Evolutionary conservation across 2,329 filamentous ascomycete species (phyloP).

Genomic region (Neospermospora avenae): DNA sequence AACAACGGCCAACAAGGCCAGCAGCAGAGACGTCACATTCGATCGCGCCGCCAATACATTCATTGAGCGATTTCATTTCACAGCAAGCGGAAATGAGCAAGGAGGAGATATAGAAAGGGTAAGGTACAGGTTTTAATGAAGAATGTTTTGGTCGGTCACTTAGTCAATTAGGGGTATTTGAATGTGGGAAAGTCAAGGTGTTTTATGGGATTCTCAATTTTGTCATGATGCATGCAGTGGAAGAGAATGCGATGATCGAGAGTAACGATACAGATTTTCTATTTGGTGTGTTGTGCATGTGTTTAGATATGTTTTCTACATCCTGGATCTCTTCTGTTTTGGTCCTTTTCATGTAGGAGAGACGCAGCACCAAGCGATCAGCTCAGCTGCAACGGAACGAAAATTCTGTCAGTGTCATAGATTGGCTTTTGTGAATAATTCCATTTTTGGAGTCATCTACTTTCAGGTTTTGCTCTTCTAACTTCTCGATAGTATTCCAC

Average conservation of each 20-base stretch:
- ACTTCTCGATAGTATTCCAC: too few species aligned
- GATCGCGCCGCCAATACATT: constrained; percentile 24
- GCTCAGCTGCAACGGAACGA: background rate
- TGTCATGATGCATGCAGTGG: background rate
- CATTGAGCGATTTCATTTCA: constrained; percentile 12
- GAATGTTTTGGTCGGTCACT: constrained; percentile 2
- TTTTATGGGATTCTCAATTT: constrained; percentile 13
- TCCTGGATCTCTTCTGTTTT: too few species aligned
- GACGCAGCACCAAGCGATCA: too few species aligned
- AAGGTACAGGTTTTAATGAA: constrained; percentile 15
- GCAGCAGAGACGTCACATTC: background rate
- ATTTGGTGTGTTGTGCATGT: background rate
- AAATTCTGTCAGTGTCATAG: constrained; percentile 10
- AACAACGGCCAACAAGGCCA: background rate
- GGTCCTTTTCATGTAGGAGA: too few species aligned
- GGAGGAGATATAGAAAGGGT: constrained; percentile 11
- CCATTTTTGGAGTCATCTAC: background rate
- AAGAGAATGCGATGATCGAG: constrained; percentile 14
- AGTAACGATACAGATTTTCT: constrained; percentile 4
- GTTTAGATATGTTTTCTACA: background rate
- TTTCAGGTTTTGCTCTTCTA: background rate
- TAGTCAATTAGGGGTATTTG: constrained; percentile 21
- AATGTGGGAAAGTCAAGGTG: constrained; percentile 13
- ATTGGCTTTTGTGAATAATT: constrained; percentile 2
- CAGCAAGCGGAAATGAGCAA: background rate